Conservation (phyloP, 257 asterid genomes). For the Solanum ossicruentum region DNA sequence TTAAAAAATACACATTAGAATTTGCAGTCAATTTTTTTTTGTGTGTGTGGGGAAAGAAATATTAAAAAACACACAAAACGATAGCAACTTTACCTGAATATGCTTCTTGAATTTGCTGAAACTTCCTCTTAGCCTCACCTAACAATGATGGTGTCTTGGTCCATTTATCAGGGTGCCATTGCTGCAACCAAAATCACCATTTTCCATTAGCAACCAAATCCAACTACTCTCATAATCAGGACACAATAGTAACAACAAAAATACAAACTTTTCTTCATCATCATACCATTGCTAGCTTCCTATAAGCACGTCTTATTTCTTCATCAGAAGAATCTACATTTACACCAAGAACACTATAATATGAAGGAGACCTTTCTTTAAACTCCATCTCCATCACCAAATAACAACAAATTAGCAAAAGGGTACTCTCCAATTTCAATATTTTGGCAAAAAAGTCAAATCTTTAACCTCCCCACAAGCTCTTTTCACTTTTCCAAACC, state of each 20-base stretch:
- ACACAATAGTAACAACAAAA: not conserved
- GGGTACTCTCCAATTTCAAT: not conserved
- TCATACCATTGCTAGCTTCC: constrained; percentile 73
- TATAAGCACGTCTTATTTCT: constrained; percentile 65
- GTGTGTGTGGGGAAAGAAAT: not conserved
- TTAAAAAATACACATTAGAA: not conserved
- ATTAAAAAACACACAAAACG: not conserved
- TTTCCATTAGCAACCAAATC: not conserved
- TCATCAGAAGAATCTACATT: constrained; percentile 36
- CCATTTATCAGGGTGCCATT: constrained; percentile 97
- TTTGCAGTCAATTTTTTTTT: not conserved
- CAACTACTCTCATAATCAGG: not conserved
- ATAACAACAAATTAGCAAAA: not conserved
- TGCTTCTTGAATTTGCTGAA: constrained; percentile 85
- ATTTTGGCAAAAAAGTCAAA: not conserved
- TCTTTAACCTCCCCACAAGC: not conserved
- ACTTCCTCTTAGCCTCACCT: constrained; percentile 59
- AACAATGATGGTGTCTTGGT: constrained; percentile 32
- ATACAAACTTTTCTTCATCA: not conserved
- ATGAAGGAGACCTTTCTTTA: constrained; percentile 7
- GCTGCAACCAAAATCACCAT: constrained; percentile 26
- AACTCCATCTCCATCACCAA: constrained; percentile 16
- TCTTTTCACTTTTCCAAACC: not conserved
- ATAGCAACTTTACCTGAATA: constrained; percentile 55
- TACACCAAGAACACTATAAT: constrained; percentile 61